Evolutionary conservation across 495 filamentous ascomycete genomes (phyloP), one percentile per base, ranked within the genome.

Genomic region (Xylaria telfairii): DNA sequence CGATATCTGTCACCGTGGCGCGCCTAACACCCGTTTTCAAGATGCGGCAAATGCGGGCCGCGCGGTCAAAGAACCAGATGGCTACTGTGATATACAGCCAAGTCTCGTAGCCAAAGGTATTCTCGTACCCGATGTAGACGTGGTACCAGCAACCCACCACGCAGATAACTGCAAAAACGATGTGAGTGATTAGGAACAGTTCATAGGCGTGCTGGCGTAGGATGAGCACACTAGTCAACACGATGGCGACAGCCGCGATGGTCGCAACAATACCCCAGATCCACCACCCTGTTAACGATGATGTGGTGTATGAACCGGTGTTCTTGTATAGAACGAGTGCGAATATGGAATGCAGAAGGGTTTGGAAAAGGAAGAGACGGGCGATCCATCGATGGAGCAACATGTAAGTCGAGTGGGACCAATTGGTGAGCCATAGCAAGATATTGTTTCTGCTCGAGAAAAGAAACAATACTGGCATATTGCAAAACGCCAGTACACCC

Each of bases 351-450:
- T 89, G 86, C 12, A 84, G 73, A 3, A 81, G 67, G 1, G 81
- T 86, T 69, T 88, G 83, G n/a, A 86, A 56, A 4, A 82, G 85
- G 28, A 82, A 84, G 21, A 88, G 80, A 47, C 83, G 79, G 9
- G 86, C 86, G 12, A 87, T 80, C 82, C 86, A 85, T 12, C 86
- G 84, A 75, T 87, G 86, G 24, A 86, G 81, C 2, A 87, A 59
- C 28, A 86, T 84, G 72, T 86, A 87, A 0, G 81, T 86, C 8
- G 84, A 81, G 70, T 86, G 85, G 32, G 81, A 86, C 86, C 86
- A 88, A 1, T 84, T 81, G 0, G 85, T 88, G 2, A 85, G 77
- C 81, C 81, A 86, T 4, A 85, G 67, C 41, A 87, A 81, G 4
- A 87, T 77, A 56, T 88, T 88, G 67, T 87, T 87, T n/a, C 86